These are phyloP conservation scores for Thelonectria rubi DNA, from an alignment of 2,329 filamentous ascomycete species.

Conservation along the genomic window DNA sequence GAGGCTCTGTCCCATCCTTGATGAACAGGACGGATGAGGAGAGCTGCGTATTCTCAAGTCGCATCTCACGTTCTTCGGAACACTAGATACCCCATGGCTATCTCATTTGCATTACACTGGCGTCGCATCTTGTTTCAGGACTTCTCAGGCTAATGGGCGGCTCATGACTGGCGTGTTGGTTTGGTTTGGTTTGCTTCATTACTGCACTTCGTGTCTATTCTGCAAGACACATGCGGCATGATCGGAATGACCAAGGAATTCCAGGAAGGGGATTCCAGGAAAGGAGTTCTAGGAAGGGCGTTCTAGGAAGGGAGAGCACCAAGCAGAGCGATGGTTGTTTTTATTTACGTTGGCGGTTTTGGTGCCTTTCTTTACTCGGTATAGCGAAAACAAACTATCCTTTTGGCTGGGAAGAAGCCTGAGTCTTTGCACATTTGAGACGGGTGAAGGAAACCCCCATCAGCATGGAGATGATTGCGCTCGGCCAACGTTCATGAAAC, in stretches of 20 bases:
- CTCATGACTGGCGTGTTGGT: slow-evolving; percentile 35
- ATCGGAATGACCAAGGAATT: slow-evolving; percentile 9
- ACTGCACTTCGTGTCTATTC: slow-evolving; percentile 4
- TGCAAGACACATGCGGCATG: slow-evolving; percentile 7
- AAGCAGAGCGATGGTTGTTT: slow-evolving; percentile 34
- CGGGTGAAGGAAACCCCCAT: not conserved
- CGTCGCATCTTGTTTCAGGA: slow-evolving; percentile 41
- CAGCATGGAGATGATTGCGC: not conserved
- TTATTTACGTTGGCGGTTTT: slow-evolving; percentile 19
- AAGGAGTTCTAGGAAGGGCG: not conserved
- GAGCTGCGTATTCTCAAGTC: slow-evolving; percentile 28
- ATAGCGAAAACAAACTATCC: slow-evolving; percentile 27
- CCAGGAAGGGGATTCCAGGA: not conserved
- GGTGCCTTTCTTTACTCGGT: slow-evolving; percentile 15
- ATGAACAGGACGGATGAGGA: slow-evolving; percentile 9
- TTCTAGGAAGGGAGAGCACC: slow-evolving; percentile 8
- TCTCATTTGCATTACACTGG: slow-evolving; percentile 45
- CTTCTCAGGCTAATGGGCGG: slow-evolving; percentile 34
- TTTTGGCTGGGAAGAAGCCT: slow-evolving; percentile 12
- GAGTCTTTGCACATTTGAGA: not conserved
- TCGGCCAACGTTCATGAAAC: not conserved
- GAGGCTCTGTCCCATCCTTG: not conserved
- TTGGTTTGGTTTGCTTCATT: slow-evolving; percentile 25
- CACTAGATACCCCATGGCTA: slow-evolving; percentile 36
- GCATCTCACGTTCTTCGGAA: slow-evolving; percentile 37